Evolutionary conservation across 768 basidiomycete genomes (phyloP), one percentile per base, ranked within the genome.

Genomic region (Lactarius deliciosus): DNA sequence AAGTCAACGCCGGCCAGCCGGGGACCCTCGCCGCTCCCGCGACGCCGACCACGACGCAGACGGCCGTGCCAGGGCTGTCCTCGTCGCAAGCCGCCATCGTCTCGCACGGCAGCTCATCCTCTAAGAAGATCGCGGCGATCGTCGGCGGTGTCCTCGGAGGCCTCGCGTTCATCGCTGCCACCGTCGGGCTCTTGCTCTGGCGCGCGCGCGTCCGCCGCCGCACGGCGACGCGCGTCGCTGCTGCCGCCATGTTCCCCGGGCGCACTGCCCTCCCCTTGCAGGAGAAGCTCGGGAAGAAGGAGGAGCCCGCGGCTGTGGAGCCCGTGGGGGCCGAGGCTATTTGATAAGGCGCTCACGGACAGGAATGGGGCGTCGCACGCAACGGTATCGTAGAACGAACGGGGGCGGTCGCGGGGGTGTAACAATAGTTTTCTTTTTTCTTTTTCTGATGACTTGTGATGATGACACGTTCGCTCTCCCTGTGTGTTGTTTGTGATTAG

Each of bases 171-270:
- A 10, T 63, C 16, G 66, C 16, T 1, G 40, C 25, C 6, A 8
- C 25, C 13, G 5, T 60, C 15, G 41, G 0, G 0, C 25, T 67
- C 10, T 15, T 53, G 11, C 47, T 67, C 40, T 67, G 66, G 66
- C 40, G 18, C 13, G 57, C 62, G 5, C 66, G 66, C 32, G 11
- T 67, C 38, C 63, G 57, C 25, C 66, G 66, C 13, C 66, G 66
- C 57, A 54, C 1, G 25, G 34, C 50, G 13, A 67, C 66, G 1
- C 57, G 62, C 41, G 22, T 7, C 10, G 66, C 66, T 1, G 32
- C 66, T 6, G 32, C 30, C 2, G 25, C 55, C 3, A 67, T 67
- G 54, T 38, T 67, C 20, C 57, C 38, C 8, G 58, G 38, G 41
- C 57, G 22, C 5, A 30, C 16, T 5, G 20, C 32, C 4, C 4